Evolutionary conservation across 441 rosid genomes (phyloP).

Genomic region (Euphorbia celastroides): DNA sequence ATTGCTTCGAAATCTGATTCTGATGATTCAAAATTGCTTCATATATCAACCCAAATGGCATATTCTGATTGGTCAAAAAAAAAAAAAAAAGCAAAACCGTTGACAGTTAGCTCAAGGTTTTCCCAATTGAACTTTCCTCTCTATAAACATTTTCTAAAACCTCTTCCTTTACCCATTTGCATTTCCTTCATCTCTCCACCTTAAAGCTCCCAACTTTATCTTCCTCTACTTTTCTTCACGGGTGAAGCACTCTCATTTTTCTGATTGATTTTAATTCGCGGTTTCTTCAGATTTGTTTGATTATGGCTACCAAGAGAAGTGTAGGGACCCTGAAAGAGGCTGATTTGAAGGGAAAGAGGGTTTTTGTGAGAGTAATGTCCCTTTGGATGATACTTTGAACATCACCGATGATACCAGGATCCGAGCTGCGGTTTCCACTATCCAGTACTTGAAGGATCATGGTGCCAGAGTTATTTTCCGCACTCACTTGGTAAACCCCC

Average conservation of each 20-base stretch:
- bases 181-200: neutral
- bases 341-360: conserved; percentile 89
- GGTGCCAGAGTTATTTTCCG: conserved; percentile 77
- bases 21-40: no score
- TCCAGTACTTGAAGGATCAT: conserved; percentile 67
- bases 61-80: no score
- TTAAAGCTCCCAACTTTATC: neutral
- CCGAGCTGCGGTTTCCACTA: conserved; percentile 90
- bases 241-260: no score
- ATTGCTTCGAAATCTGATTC: neutral
- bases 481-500: conserved; percentile 27
- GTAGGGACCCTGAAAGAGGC: conserved; percentile 63
- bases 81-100: neutral
- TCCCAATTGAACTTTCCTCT: neutral
- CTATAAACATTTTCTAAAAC: neutral
- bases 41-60: neutral
- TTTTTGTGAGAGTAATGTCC: conserved; percentile 92
- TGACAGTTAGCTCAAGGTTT: conserved; percentile 9
- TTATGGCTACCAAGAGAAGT: conserved; percentile 85
- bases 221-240: neutral
- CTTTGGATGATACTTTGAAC: conserved; percentile 72
- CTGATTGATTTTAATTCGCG: no score
- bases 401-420: conserved; percentile 93
- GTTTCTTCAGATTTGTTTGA: conserved; percentile 7
- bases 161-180: neutral